Percentiles rank a stretch among this genome's conserved stretches.
These are phyloP conservation scores for Auricularia auricula-judae DNA, from an alignment of 768 basidiomycete genomes.

Conservation along the genomic window DNA sequence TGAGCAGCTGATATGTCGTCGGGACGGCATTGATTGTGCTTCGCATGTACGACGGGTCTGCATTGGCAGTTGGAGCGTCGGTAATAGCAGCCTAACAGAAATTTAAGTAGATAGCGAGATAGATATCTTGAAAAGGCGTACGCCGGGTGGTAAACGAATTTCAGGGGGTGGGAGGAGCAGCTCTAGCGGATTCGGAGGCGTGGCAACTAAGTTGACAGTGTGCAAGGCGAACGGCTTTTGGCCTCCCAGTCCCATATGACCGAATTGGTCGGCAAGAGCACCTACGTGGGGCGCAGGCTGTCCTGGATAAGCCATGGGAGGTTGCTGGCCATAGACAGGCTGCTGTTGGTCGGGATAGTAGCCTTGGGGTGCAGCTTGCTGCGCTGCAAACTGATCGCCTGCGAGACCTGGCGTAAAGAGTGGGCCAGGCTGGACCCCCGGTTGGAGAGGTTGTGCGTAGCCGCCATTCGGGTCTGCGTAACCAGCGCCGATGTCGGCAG, in stretches of 20 bases:
- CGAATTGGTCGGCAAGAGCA: constrained; percentile 72
- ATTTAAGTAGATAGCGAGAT: no score
- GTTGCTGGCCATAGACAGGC: constrained; percentile 33
- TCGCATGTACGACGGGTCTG: constrained; percentile 86
- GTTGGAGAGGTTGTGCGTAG: constrained; percentile 30
- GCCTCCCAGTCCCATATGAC: constrained; percentile 72
- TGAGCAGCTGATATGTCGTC: constrained; percentile 74
- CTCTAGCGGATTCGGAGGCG: constrained; percentile 84
- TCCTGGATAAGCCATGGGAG: constrained; percentile 26
- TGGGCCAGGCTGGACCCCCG: constrained; percentile 30
- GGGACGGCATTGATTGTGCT: constrained; percentile 89
- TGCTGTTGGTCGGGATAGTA: constrained; percentile 17
- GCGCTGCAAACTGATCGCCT: constrained; percentile 51
- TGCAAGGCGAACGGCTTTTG: constrained; percentile 68
- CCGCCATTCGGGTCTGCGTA: constrained; percentile 21
- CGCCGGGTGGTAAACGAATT: constrained; percentile 77
- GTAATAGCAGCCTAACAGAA: constrained; percentile 43
- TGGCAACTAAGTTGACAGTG: constrained; percentile 86
- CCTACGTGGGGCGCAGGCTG: constrained; percentile 28
- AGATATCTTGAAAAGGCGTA: no score
- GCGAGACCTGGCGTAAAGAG: constrained; percentile 82
- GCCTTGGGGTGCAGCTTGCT: constrained; percentile 38
- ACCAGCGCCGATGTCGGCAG: constrained; percentile 15
- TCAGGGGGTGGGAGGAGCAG: constrained; percentile 76
- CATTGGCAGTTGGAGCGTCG: constrained; percentile 66